Percentiles rank a stretch among this genome's conserved stretches.
Evolutionary conservation across 2,329 filamentous ascomycete genomes (phyloP).

Genomic region (Mycogone perniciosa): DNA sequence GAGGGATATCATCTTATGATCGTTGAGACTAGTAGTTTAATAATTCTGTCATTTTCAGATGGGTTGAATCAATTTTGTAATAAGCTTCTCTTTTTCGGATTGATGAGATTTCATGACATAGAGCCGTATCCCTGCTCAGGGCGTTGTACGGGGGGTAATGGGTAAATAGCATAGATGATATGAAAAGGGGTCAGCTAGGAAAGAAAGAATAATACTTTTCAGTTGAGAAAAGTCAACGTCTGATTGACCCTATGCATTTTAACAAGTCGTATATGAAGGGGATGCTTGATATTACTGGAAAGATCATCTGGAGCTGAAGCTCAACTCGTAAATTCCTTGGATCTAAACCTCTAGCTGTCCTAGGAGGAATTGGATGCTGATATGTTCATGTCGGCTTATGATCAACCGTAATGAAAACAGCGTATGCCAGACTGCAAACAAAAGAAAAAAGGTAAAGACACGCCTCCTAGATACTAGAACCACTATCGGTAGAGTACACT

Average conservation of each 20-base stretch:
- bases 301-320: too few species aligned
- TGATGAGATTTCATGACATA: slow-evolving; percentile 1
- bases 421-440: background rate
- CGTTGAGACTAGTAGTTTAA: background rate
- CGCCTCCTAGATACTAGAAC: slow-evolving; percentile 11
- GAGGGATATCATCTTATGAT: background rate
- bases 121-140: background rate
- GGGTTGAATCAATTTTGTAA: background rate
- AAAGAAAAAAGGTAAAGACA: slow-evolving; percentile 6
- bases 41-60: background rate
- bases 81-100: background rate
- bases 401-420: too few species aligned
- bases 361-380: background rate
- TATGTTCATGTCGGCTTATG: too few species aligned
- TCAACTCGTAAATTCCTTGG: too few species aligned
- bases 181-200: too few species aligned
- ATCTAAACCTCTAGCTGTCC: too few species aligned
- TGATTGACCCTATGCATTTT: too few species aligned
- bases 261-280: too few species aligned
- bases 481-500: slow-evolving; percentile 3
- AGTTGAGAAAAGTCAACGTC: too few species aligned
- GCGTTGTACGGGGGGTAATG: background rate
- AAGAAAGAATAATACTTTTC: too few species aligned
- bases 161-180: too few species aligned
- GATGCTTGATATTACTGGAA: too few species aligned